phyloP scores from a whole-genome alignment of 352 stramenopile genomes.

The Elongisporangium prolatum region DNA sequence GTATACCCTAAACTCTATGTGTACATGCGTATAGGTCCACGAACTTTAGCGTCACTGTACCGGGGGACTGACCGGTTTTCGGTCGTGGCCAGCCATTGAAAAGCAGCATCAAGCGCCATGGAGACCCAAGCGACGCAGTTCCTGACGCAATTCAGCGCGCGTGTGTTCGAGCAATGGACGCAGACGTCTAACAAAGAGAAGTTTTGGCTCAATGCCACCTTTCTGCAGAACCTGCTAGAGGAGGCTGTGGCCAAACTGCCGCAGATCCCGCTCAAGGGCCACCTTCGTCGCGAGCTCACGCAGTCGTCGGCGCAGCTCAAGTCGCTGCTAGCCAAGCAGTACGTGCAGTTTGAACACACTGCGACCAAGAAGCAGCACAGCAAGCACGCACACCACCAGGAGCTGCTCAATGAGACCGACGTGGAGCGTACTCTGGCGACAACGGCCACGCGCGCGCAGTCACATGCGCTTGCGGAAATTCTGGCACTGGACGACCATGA shows the following conservation, averaged over 20 bases:
- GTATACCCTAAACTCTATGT: no score
- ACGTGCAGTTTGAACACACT: conserved; percentile 13
- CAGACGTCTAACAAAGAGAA: conserved; percentile 19
- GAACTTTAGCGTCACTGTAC: no score
- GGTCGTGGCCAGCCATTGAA: no score
- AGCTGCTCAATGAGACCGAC: conserved; percentile 47
- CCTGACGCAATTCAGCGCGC: conserved; percentile 47
- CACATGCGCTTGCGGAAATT: conserved; percentile 24
- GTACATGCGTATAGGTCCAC: no score
- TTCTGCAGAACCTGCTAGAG: conserved; percentile 40
- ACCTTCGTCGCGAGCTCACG: conserved; percentile 35
- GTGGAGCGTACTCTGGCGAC: conserved; percentile 48
- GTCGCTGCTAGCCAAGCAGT: conserved; percentile 25
- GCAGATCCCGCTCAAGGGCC: conserved; percentile 33
- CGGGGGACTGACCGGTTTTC: no score
- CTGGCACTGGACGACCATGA: conserved; percentile 32
- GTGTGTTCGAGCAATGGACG: conserved; percentile 54
- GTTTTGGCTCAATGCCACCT: conserved; percentile 45
- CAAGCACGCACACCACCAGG: background rate
- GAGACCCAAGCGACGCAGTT: conserved; percentile 48
- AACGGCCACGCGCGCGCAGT: conserved; percentile 5
- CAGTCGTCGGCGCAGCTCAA: conserved; percentile 20
- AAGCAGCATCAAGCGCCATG: conserved; percentile 14
- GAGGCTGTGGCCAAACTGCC: conserved; percentile 61
- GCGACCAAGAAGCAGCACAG: conserved; percentile 8